Evolutionary conservation across 495 filamentous ascomycete species (phyloP).

Genomic region (Talaromyces adpressus): DNA sequence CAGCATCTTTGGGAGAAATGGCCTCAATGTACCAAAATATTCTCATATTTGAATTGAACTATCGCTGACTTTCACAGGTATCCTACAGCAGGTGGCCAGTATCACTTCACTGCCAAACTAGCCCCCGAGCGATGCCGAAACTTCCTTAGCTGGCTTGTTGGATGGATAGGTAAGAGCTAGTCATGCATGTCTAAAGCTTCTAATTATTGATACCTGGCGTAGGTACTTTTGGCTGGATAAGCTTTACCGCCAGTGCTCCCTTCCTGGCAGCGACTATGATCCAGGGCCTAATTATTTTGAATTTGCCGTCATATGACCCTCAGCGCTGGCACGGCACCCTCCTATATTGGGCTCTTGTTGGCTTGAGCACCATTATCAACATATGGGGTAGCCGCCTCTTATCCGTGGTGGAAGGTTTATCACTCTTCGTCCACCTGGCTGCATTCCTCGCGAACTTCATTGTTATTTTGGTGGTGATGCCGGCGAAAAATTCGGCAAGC

Average conservation of each 20-base stretch:
- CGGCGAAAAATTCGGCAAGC: neutral
- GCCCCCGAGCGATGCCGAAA: constrained; percentile 44
- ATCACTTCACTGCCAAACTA: constrained; percentile 54
- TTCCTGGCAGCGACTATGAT: constrained; percentile 52
- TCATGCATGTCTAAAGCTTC: neutral
- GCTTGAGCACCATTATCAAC: neutral
- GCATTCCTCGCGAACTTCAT: neutral
- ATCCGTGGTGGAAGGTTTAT: neutral
- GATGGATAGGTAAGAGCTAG: constrained; percentile 46
- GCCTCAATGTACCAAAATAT: neutral
- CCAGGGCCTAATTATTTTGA: constrained; percentile 53
- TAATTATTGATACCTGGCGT: neutral
- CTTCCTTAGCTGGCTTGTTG: constrained; percentile 46
- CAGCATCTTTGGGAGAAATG: neutral
- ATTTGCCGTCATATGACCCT: constrained; percentile 34
- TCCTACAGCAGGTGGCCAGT: constrained; percentile 43
- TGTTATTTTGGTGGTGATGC: neutral
- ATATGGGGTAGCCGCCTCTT: neutral
- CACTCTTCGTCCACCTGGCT: neutral
- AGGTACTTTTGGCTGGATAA: constrained; percentile 45
- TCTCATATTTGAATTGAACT: neutral
- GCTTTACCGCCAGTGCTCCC: constrained; percentile 37
- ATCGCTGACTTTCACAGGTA: constrained; percentile 19
- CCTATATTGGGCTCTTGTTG: constrained; percentile 15
- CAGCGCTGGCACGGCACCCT: constrained; percentile 55